phyloP scores from a whole-genome alignment of 176 grass and related monocot genomes.

The Bothriochloa decipiens region DNA sequence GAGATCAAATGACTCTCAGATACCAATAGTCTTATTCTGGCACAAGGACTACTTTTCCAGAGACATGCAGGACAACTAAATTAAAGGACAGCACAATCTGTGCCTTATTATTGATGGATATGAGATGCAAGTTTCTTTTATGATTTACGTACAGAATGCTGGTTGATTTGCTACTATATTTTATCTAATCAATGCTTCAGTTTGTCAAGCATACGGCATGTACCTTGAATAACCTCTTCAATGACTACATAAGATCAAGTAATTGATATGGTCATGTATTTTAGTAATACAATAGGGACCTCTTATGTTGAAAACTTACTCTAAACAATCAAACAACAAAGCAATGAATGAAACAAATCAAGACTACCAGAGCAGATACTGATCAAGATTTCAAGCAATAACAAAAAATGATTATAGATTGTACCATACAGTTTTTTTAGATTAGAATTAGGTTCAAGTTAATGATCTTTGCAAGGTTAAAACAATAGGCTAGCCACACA shows the following conservation, averaged over 20 bases:
- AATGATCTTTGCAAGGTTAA: background rate
- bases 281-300: background rate
- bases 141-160: background rate
- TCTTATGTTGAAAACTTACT: constrained; percentile 10
- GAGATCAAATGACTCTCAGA: background rate
- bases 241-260: constrained; percentile 13
- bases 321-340: background rate
- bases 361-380: constrained; percentile 9
- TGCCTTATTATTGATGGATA: background rate
- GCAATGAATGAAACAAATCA: background rate
- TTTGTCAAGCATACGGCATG: background rate
- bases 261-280: background rate
- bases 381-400: constrained; percentile 2
- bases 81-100: background rate
- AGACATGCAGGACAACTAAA: background rate
- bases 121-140: constrained; percentile 6
- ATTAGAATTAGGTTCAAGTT: background rate
- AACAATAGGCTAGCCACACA: background rate
- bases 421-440: background rate
- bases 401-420: background rate
- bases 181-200: background rate
- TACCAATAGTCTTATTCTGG: background rate
- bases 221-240: background rate
- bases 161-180: background rate
- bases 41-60: background rate